Base-by-base conservation (phyloP, 371 early-diverging fungal species). In the Rhizopus stolonifer region DNA sequence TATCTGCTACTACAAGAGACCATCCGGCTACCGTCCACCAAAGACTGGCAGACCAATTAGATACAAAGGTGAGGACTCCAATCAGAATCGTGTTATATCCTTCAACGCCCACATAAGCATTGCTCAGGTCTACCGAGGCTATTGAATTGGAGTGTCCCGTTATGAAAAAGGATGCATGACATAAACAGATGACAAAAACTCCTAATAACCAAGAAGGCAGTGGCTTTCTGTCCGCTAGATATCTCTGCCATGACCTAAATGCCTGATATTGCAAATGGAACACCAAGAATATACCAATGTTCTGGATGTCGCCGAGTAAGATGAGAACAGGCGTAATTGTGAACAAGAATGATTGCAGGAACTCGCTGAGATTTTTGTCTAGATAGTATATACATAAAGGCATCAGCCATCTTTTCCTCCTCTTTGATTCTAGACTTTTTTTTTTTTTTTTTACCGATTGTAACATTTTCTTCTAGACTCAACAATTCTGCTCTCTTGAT, bases 121-220 rank as follows among this genome's bases (percentile, higher is more conserved):
- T 85, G 54, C 88, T 86, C 22, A 91, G 67, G 47, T 91, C 92
- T 3, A 91, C 70, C 7, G 90, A 85, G 0, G 91, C 85, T 10
- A 91, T 80, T 9, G 90, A 86, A 55, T 91, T 91, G 0, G 87
- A 81, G 65, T 88, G 90, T 10, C 90, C 92, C 15, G 86, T 77
- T 17, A 77, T 54, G 54, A 84, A 90, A 52, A 90, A 90, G 14
- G 87, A 79, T 0, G 74, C 56, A 32, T 83, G 68, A 33, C 70
- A 61, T 53, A 85, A 40, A 42, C 62, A 67, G 0, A 43, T 24
- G 18, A 68, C 36, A 1, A 73, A 39, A 4, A 57, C 34, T 38
- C 65, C 59, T 11, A 57, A 23, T 0, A 61, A 14, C 69, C 69
- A 70, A 4, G 22, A 24, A 39, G 72, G 64, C 17, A 64, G 34